Evolutionary conservation across 164 flowering plant species (phyloP).

Genomic region (Liquidambar formosana): DNA sequence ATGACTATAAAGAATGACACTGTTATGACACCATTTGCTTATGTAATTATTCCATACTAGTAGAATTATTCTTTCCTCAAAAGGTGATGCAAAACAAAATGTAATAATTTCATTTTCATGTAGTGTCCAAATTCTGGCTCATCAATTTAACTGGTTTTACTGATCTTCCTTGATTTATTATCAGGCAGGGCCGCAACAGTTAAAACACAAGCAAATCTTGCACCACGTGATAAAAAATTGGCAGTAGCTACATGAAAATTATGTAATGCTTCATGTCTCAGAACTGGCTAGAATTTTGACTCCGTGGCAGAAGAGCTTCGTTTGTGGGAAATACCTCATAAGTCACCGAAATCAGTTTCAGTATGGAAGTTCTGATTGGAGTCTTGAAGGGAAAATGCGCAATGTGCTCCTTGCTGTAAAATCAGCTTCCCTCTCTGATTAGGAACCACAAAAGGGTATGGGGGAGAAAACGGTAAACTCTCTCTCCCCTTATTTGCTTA

Average conservation of each 20-base stretch:
- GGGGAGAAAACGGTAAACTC: no score
- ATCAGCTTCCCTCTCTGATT: no score
- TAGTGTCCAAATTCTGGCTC: neutral
- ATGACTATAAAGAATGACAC: no score
- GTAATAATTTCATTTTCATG: neutral
- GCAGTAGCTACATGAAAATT: constrained; percentile 22
- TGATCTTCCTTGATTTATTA: constrained; percentile 4
- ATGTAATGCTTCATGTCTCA: neutral
- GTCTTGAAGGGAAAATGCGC: no score
- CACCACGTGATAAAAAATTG: constrained; percentile 24
- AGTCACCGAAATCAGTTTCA: no score
- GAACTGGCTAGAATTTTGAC: neutral
- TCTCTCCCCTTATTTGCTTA: no score
- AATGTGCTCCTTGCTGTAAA: no score
- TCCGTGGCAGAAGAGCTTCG: neutral
- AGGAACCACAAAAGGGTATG: no score
- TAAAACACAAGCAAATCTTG: constrained; percentile 18
- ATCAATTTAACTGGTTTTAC: neutral
- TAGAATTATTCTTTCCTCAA: neutral
- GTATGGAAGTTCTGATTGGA: no score
- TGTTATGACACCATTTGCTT: no score
- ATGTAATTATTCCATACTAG: neutral
- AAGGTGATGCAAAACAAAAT: neutral
- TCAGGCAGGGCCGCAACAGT: constrained; percentile 31
- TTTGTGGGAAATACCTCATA: neutral